Conservation (phyloP, 257 asterid genomes). For the Primulina huaijiensis region DNA sequence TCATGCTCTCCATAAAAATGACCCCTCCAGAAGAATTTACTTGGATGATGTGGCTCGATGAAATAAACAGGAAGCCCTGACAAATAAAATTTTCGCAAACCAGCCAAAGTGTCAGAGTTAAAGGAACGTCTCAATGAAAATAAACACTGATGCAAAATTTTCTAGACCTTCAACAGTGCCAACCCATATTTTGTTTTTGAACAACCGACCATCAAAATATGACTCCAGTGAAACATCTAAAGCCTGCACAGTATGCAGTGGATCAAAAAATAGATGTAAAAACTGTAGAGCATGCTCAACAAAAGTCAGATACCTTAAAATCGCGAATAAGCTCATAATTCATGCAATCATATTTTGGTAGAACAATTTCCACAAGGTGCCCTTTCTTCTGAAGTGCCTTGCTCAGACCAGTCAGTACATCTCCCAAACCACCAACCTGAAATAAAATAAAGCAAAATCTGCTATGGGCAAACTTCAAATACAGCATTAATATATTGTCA, state of each 20-base stretch:
- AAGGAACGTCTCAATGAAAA: conserved; percentile 24
- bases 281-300: conserved; percentile 17
- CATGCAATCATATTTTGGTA: conserved; percentile 97
- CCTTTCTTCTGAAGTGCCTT: conserved; percentile 93
- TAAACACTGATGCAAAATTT: conserved; percentile 19
- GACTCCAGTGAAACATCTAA: conserved; percentile 84
- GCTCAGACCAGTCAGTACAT: conserved; percentile 93
- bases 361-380: conserved; percentile 85
- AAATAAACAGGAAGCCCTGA: conserved; percentile 95
- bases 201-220: conserved; percentile 78
- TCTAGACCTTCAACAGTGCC: conserved; percentile 89
- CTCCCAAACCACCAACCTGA: conserved; percentile 98
- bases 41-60: conserved; percentile 93
- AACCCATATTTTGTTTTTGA: conserved; percentile 83
- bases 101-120: conserved; percentile 24
- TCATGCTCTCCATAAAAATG: conserved; percentile 86
- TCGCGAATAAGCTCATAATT: conserved; percentile 56
- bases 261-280: conserved; percentile 16
- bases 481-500: conserved; percentile 1
- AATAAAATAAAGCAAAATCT: conserved; percentile 15
- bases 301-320: conserved; percentile 51
- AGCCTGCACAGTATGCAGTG: conserved; percentile 49
- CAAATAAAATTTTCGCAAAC: conserved; percentile 13
- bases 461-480: conserved; percentile 14
- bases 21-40: conserved; percentile 90